Evolutionary conservation across 441 rosid genomes (phyloP).

Genomic region (Brassica hybrid): DNA sequence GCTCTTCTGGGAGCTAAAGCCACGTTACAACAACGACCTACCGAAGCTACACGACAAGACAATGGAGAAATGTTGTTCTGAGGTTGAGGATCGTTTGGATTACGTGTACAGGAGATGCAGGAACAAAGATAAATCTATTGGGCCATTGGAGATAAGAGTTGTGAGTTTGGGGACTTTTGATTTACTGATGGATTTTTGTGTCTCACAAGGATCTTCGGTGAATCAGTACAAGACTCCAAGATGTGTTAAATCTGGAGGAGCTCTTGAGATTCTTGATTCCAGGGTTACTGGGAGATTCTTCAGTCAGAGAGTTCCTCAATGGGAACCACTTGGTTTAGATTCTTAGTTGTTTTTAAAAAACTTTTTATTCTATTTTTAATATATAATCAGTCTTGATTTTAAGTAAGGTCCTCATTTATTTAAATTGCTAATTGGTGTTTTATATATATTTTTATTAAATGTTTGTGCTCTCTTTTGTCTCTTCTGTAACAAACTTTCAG

Average conservation of each 20-base stretch:
- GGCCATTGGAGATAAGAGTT: constrained; percentile 83
- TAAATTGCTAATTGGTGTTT: constrained; percentile 35
- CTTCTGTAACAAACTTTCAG: constrained; percentile 38
- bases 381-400: constrained; percentile 20
- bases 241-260: constrained; percentile 70
- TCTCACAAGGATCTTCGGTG: constrained; percentile 82
- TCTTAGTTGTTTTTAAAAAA: constrained; percentile 14
- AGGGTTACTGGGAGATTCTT: constrained; percentile 67
- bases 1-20: constrained; percentile 82
- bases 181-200: constrained; percentile 79
- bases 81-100: constrained; percentile 80
- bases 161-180: constrained; percentile 76
- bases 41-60: constrained; percentile 46
- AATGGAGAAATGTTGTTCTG: constrained; percentile 80
- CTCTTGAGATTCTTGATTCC: constrained; percentile 65
- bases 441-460: neutral
- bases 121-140: constrained; percentile 74
- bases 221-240: constrained; percentile 95
- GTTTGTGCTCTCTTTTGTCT: constrained; percentile 20
- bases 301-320: constrained; percentile 65
- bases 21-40: constrained; percentile 46
- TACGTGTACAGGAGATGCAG: constrained; percentile 83
- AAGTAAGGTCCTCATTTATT: constrained; percentile 32
- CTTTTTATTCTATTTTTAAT: neutral
- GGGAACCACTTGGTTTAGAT: constrained; percentile 67